Base-by-base conservation (phyloP, 2,329 filamentous ascomycete genomes). In the Eurotiales sp. region DNA sequence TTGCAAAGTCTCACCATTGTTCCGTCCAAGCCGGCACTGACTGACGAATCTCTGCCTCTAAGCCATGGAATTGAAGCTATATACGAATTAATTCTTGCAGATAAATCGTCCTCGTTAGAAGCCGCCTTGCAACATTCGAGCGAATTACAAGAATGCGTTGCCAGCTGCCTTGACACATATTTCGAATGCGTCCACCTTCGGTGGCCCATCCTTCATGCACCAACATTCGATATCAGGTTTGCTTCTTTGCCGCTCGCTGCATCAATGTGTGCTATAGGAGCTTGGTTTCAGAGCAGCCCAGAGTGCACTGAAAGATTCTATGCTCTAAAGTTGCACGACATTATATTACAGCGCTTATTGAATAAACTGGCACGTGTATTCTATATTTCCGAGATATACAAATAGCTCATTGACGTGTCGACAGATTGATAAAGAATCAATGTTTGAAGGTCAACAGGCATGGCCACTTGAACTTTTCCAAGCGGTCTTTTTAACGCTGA, bases 401-500 rank as follows among this genome's bases (percentile, higher is more conserved):
- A 25, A 4, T 21, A 15, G 4, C n/a, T 14, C 22, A 14, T 45
- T 51, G 15, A 51, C 15, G 1, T n/a, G 29, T 23, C 23, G 17
- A 25, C 41, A 51, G 49, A 51, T 32, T 19, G 21, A 42, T 1
- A 32, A 34, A 8, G 41, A 27, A 21, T 36, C 46, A 15, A 17
- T 45, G 19, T 34, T 27, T n/a, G 22, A 14, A 34, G 34, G n/a
- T n/a, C n/a, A 25, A 14, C 15, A 34, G 8, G 17, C 42, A 40
- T 51, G 49, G 49, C 49, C 42, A 34, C 36, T 51, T 14, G 50
- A 51, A 11, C 19, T 51, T 27, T 46, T 51, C 8, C 25, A 51
- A 12, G 27, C 50, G 11, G 36, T 36, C 10, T 23, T 46, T 1
- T 22, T 46, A n/a, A 29, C 42, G 22, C 19, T 51, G 7, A 36